phyloP scores from a whole-genome alignment of 2,329 filamentous ascomycete genomes.

The Lachnellula subtilissima region DNA sequence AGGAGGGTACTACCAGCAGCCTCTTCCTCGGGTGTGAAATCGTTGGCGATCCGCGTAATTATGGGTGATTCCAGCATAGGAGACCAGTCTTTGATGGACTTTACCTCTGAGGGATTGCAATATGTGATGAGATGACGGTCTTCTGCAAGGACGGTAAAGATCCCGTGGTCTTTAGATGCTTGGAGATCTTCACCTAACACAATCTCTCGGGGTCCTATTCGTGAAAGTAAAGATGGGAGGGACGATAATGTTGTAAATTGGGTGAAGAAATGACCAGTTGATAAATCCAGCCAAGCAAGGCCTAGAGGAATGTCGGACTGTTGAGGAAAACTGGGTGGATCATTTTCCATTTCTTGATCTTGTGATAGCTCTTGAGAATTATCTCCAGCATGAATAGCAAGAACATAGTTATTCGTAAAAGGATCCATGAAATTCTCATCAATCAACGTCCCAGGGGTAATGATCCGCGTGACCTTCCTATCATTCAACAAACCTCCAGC shows the following conservation, averaged over 20 bases:
- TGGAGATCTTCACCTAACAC: constrained; percentile 65
- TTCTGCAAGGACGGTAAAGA: constrained; percentile 66
- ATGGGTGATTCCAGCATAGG: constrained; percentile 73
- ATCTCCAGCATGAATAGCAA: constrained; percentile 64
- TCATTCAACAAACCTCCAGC: constrained; percentile 78
- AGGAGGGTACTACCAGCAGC: constrained; percentile 75
- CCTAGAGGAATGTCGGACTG: constrained; percentile 51
- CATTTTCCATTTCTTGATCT: not conserved
- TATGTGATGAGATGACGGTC: constrained; percentile 75
- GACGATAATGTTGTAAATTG: constrained; percentile 67
- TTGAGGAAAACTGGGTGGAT: not conserved
- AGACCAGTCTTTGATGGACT: constrained; percentile 54
- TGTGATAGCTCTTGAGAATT: constrained; percentile 14
- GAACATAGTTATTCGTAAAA: constrained; percentile 86
- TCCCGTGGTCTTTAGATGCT: constrained; percentile 51
- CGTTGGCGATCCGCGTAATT: constrained; percentile 42
- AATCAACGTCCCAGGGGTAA: constrained; percentile 92
- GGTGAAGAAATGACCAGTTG: constrained; percentile 90
- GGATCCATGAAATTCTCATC: constrained; percentile 98
- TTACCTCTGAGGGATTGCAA: constrained; percentile 42
- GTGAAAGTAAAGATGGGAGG: constrained; percentile 74
- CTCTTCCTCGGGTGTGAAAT: constrained; percentile 66
- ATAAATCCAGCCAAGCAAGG: constrained; percentile 89
- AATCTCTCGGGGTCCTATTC: constrained; percentile 80
- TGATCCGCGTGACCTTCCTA: constrained; percentile 76